Conservation (phyloP, 176 grass and related monocot species). For the Cymbopogon citratus region DNA sequence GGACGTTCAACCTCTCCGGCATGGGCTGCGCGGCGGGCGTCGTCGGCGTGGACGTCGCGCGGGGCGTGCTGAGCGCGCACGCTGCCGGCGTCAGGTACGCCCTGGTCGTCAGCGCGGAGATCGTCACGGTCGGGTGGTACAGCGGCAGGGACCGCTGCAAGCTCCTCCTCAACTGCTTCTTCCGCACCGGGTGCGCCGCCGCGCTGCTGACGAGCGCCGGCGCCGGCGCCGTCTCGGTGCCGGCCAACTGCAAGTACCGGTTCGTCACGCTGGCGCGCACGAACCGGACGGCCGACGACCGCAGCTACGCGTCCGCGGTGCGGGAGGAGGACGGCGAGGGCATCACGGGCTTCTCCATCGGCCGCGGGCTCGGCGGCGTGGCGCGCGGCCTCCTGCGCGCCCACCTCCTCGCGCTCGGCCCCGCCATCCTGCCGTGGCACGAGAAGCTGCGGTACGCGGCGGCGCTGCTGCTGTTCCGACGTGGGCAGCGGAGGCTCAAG, state of each 20-base stretch:
- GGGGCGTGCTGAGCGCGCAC: slow-evolving; percentile 15
- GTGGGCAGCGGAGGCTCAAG: slow-evolving; percentile 11
- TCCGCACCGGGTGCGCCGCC: slow-evolving; percentile 70
- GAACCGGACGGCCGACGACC: slow-evolving; percentile 25
- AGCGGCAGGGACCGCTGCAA: slow-evolving; percentile 49
- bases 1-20: slow-evolving; percentile 57
- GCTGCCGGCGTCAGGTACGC: slow-evolving; percentile 17
- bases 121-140: slow-evolving; percentile 72
- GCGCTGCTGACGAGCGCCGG: slow-evolving; percentile 35
- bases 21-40: slow-evolving; percentile 72
- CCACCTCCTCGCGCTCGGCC: slow-evolving; percentile 38
- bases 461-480: not conserved
- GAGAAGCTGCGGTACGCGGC: slow-evolving; percentile 36
- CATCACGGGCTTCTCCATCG: slow-evolving; percentile 51
- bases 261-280: slow-evolving; percentile 35
- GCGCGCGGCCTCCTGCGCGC: slow-evolving; percentile 35
- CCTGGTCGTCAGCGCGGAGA: slow-evolving; percentile 71
- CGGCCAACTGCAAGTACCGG: slow-evolving; percentile 14
- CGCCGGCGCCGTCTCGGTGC: not conserved
- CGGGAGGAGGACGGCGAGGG: slow-evolving; percentile 63
- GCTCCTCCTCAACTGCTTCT: slow-evolving; percentile 80
- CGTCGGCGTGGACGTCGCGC: slow-evolving; percentile 50
- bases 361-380: slow-evolving; percentile 30
- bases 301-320: slow-evolving; percentile 35
- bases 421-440: slow-evolving; percentile 51